These are phyloP conservation scores for Anthracocystis setariae DNA, from an alignment of 1,284 basidiomycete genomes.

Conservation along the genomic window DNA sequence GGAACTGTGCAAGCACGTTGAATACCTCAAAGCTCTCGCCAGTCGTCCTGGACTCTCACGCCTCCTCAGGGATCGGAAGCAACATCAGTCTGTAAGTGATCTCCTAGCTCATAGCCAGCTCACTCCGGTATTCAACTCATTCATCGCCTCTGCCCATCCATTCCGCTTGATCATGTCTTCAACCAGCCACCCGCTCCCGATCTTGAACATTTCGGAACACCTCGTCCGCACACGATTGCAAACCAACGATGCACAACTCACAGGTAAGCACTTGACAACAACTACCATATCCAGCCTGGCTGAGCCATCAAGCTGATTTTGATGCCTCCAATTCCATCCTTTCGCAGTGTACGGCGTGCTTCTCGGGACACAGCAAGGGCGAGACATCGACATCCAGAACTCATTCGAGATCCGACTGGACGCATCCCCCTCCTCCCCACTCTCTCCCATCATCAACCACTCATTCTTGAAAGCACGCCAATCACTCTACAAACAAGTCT, in stretches of 20 bases:
- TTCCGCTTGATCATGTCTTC: neutral
- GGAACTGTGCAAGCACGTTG: constrained; percentile 5
- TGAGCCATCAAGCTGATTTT: neutral
- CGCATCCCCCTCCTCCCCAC: neutral
- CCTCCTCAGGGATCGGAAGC: constrained; percentile 33
- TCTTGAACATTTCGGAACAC: constrained; percentile 96
- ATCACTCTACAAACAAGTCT: constrained; percentile 97
- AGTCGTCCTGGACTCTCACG: constrained; percentile 40
- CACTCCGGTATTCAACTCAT: too few species aligned
- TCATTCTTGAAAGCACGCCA: constrained; percentile 80
- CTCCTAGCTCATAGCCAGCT: too few species aligned
- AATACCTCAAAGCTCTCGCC: constrained; percentile 38
- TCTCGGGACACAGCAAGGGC: constrained; percentile 90
- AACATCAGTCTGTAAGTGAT: constrained; percentile 43
- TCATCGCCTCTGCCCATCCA: neutral
- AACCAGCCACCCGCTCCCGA: constrained; percentile 89
- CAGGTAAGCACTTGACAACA: constrained; percentile 8
- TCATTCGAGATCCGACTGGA: constrained; percentile 85
- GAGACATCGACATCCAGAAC: constrained; percentile 95
- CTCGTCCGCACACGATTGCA: constrained; percentile 84
- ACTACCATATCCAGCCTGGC: neutral
- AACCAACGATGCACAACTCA: constrained; percentile 18
- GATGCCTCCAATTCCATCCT: neutral
- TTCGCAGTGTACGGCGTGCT: constrained; percentile 83
- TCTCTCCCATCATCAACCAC: constrained; percentile 35